Conservation (phyloP, 768 basidiomycete species). For the Mycena metata region DNA sequence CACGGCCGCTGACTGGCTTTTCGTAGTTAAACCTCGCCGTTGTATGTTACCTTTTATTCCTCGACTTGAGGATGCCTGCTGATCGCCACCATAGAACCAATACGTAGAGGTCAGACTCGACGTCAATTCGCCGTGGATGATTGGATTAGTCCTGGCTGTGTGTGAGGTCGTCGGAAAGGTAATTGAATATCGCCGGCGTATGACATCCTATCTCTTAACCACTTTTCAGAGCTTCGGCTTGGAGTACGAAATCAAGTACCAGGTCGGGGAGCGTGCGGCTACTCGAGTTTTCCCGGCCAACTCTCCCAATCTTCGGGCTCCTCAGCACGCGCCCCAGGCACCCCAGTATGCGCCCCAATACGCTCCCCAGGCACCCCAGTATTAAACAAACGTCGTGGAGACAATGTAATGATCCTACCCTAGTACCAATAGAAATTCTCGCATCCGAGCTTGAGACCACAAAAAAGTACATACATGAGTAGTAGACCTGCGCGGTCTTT, state of each 20-base stretch:
- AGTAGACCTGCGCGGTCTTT: too few relatives aligned
- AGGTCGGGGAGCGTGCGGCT: background rate
- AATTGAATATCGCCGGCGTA: background rate
- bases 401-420: too few relatives aligned
- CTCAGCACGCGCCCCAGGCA: background rate
- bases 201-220: background rate
- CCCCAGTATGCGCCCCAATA: too few relatives aligned
- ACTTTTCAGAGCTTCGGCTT: constrained; percentile 12
- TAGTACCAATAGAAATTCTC: too few relatives aligned
- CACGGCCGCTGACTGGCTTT: background rate
- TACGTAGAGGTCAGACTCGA: constrained; percentile 32
- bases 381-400: too few relatives aligned
- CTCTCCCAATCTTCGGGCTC: constrained; percentile 26
- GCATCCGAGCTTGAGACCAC: too few relatives aligned
- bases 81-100: constrained; percentile 19
- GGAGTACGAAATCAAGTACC: constrained; percentile 26
- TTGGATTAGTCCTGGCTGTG: constrained; percentile 24
- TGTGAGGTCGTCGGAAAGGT: constrained; percentile 18
- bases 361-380: too few relatives aligned
- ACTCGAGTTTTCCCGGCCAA: constrained; percentile 17
- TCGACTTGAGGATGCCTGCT: background rate
- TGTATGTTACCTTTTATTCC: constrained; percentile 4
- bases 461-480: too few relatives aligned
- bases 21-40: constrained; percentile 22
- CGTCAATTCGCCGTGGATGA: constrained; percentile 29